Evolutionary conservation across 2,329 filamentous ascomycete genomes (phyloP).

Genomic region (Chrysoporthe deuterocubensis): DNA sequence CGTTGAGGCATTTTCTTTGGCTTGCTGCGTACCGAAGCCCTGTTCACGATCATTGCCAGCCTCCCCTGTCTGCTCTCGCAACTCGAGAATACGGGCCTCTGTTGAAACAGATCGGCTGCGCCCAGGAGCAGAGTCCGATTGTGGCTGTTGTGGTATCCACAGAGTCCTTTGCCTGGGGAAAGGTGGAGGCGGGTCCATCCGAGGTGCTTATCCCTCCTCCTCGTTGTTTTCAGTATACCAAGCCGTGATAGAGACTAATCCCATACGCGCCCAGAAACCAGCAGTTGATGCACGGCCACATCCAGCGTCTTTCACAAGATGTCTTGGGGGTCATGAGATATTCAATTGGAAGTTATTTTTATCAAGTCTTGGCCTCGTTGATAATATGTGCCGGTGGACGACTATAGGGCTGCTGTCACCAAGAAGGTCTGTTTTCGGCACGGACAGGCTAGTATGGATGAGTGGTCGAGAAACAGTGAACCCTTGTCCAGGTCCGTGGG

Average conservation of each 20-base stretch:
- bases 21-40: not conserved
- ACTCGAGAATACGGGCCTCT: constrained; percentile 22
- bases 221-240: constrained; percentile 4
- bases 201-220: constrained; percentile 10
- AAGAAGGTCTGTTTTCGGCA: constrained; percentile 18
- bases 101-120: constrained; percentile 27
- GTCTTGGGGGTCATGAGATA: not conserved
- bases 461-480: constrained; percentile 17
- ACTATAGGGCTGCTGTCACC: constrained; percentile 15
- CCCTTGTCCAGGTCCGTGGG: constrained; percentile 26
- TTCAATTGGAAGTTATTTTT: not conserved
- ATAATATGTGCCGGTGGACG: constrained; percentile 2
- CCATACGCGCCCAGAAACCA: constrained; percentile 16
- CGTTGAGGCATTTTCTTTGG: constrained; percentile 27
- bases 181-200: constrained; percentile 25
- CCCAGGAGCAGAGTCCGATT: constrained; percentile 23
- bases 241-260: constrained; percentile 12
- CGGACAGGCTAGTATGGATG: constrained; percentile 23
- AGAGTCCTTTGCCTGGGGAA: constrained; percentile 18
- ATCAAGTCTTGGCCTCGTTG: not conserved
- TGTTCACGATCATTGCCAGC: constrained; percentile 10
- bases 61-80: constrained; percentile 13
- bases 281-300: not conserved
- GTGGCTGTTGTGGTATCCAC: constrained; percentile 8
- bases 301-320: not conserved